These are phyloP conservation scores for Mucor velutinosus DNA, from an alignment of 371 early-diverging fungal genomes.

Conservation along the genomic window DNA sequence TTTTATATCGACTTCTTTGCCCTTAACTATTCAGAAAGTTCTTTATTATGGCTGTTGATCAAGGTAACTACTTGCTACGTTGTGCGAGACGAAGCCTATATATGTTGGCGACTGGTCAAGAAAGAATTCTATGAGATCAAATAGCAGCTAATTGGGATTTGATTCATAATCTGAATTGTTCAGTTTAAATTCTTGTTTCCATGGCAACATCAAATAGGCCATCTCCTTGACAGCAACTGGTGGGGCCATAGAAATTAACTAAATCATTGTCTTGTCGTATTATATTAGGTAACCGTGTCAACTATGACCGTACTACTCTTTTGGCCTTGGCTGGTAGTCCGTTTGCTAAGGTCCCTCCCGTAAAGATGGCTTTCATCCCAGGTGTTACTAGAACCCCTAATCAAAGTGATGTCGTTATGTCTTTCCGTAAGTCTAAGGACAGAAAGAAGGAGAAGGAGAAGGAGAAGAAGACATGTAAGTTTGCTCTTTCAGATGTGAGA, in stretches of 20 bases:
- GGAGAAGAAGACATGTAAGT: conserved; percentile 53
- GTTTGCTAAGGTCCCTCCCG: conserved; percentile 64
- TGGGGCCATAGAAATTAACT: background rate
- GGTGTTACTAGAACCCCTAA: conserved; percentile 60
- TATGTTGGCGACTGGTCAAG: background rate
- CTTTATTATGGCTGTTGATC: conserved; percentile 28
- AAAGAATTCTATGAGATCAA: background rate
- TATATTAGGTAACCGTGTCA: conserved; percentile 49
- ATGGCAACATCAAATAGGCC: background rate
- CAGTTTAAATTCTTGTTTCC: background rate
- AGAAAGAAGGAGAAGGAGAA: conserved; percentile 47
- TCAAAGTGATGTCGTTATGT: conserved; percentile 31
- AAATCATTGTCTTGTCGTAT: background rate
- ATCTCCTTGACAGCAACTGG: background rate
- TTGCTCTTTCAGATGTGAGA: background rate
- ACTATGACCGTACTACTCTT: conserved; percentile 68
- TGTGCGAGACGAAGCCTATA: background rate
- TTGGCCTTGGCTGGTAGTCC: conserved; percentile 68
- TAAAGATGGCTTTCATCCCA: conserved; percentile 62
- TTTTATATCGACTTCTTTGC: conserved; percentile 3
- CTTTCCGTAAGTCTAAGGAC: conserved; percentile 37
- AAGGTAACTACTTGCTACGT: conserved; percentile 2
- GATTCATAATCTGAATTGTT: background rate
- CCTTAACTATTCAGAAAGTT: conserved; percentile 13
- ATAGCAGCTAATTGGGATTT: background rate